Percentiles rank a stretch among this genome's conserved stretches.
Conservation (phyloP, 2,329 filamentous ascomycete species). For the Drechslerella stenobrocha region DNA sequence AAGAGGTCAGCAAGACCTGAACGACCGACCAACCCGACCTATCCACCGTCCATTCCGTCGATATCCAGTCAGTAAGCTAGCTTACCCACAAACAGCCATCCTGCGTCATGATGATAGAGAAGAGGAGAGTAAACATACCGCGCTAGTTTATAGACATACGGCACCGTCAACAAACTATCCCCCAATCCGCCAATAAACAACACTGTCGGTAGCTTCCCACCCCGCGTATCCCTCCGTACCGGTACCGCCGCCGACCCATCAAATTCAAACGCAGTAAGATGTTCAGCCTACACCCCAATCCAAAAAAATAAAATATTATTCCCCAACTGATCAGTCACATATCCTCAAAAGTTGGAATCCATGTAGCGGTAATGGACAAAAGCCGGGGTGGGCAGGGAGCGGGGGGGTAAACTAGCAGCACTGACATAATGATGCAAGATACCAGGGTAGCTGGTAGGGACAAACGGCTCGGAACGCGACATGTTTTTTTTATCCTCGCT, state of each 20-base stretch:
- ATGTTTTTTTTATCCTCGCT: conserved; percentile 14
- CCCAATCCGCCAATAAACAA: conserved; percentile 72
- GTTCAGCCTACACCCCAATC: neutral
- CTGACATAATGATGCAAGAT: conserved; percentile 50
- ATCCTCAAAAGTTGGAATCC: too few relatives aligned
- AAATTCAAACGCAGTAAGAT: neutral
- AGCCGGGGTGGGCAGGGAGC: neutral
- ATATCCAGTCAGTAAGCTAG: too few relatives aligned
- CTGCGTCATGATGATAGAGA: too few relatives aligned
- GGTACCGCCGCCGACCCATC: conserved; percentile 53
- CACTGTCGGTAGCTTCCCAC: conserved; percentile 55
- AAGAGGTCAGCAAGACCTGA: conserved; percentile 59
- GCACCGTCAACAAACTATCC: conserved; percentile 69
- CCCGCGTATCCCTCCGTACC: conserved; percentile 50
- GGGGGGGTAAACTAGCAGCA: conserved; percentile 4
- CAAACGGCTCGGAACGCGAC: conserved; percentile 28
- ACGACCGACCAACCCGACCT: conserved; percentile 58
- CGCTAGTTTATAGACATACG: conserved; percentile 57
- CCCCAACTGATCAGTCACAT: too few relatives aligned
- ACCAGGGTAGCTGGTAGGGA: conserved; percentile 46
- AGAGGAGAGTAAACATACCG: conserved; percentile 22
- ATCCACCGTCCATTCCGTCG: too few relatives aligned
- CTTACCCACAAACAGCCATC: too few relatives aligned
- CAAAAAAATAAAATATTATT: conserved; percentile 1
- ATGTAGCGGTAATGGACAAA: neutral